Percentiles rank a stretch among this genome's conserved stretches.
These are phyloP conservation scores for Gossypium gossypioides DNA, from an alignment of 441 rosid genomes.

Conservation along the genomic window DNA sequence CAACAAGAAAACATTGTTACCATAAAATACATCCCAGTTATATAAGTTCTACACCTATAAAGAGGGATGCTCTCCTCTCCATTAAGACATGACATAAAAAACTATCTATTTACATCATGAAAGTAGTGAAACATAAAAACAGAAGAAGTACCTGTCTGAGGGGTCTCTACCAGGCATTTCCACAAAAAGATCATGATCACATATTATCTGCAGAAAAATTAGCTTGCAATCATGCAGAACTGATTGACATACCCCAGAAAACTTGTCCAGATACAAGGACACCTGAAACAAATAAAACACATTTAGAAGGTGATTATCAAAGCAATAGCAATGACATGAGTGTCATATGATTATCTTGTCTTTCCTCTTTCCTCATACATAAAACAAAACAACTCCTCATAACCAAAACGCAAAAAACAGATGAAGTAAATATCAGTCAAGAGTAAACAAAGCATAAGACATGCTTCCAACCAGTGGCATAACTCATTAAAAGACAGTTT, in stretches of 20 bases:
- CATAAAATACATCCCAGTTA: not conserved
- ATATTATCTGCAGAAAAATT: slow-evolving; percentile 83
- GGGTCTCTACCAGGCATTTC: slow-evolving; percentile 99
- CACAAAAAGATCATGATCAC: slow-evolving; percentile 97
- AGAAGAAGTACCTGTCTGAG: slow-evolving; percentile 68
- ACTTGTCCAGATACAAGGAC: slow-evolving; percentile 91
- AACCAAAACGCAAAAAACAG: not conserved
- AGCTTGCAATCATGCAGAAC: slow-evolving; percentile 97
- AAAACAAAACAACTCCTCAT: not conserved
- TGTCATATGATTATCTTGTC: not conserved
- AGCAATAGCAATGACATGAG: not conserved
- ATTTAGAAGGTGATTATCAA: not conserved
- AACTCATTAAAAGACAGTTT: not conserved
- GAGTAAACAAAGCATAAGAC: not conserved
- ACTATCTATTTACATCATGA: not conserved
- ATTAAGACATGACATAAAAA: not conserved
- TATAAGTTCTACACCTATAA: not conserved
- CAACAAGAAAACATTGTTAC: not conserved
- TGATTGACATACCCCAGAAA: slow-evolving; percentile 97
- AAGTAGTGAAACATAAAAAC: not conserved
- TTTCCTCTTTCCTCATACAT: not conserved
- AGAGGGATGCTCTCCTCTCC: slow-evolving; percentile 6
- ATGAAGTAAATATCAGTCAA: not conserved
- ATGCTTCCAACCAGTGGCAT: not conserved
- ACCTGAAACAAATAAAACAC: slow-evolving; percentile 44